These are phyloP conservation scores for Cytospora chrysosperma DNA, from an alignment of 2,329 filamentous ascomycete species.

Conservation along the genomic window DNA sequence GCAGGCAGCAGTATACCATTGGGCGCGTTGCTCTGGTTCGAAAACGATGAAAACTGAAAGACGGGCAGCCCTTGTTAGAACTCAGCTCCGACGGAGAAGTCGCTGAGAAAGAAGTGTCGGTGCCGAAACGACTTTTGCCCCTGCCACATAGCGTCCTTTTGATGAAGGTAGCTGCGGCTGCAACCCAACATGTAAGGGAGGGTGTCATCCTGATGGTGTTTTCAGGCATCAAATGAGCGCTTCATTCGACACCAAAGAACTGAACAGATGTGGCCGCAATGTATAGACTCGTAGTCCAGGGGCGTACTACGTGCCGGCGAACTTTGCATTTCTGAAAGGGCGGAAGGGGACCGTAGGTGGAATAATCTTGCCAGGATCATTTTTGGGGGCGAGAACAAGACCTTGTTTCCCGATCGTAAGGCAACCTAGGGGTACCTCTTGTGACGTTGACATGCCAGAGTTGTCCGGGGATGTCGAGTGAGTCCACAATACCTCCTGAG, in stretches of 20 bases:
- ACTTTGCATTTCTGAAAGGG: background rate
- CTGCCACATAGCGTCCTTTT: background rate
- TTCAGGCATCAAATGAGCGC: background rate
- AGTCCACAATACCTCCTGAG: background rate
- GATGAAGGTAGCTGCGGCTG: background rate
- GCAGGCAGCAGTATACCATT: background rate
- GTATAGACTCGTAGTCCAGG: background rate
- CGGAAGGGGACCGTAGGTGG: background rate
- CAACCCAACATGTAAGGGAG: background rate
- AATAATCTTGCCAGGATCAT: background rate
- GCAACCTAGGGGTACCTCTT: background rate
- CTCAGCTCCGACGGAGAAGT: background rate
- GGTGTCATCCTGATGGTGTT: background rate
- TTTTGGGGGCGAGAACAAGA: background rate
- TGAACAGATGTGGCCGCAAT: background rate
- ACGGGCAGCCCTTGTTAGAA: background rate
- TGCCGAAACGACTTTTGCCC: background rate
- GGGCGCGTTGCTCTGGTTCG: background rate
- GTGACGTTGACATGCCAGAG: background rate
- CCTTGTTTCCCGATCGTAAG: background rate
- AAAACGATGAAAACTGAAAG: background rate
- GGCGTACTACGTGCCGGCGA: background rate
- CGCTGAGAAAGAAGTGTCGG: background rate
- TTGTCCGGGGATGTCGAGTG: background rate
- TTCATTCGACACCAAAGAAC: background rate